phyloP scores from a whole-genome alignment of 169 alveolate genomes.

The Plasmodium malariae region DNA sequence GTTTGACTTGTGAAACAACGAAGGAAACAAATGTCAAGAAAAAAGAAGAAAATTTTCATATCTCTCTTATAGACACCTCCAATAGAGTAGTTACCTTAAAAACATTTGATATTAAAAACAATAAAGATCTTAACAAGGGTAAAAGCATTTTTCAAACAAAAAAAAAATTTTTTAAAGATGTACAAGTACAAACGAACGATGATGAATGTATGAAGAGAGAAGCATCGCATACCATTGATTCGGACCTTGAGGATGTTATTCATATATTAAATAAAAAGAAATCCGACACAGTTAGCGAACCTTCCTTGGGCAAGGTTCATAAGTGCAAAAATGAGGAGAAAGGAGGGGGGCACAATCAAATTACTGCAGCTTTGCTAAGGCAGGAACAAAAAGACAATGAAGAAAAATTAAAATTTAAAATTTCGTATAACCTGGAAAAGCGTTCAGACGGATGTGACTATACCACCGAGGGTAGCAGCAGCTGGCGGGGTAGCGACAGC shows the following conservation, averaged over 20 bases:
- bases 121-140: slow-evolving; percentile 8
- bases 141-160: not conserved
- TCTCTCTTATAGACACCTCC: slow-evolving; percentile 33
- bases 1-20: too few relatives aligned
- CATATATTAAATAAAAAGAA: slow-evolving; percentile 29
- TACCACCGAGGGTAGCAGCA: not conserved
- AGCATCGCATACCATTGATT: not conserved
- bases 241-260: slow-evolving; percentile 16
- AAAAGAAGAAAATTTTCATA: not conserved
- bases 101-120: slow-evolving; percentile 14
- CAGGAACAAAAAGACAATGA: not conserved
- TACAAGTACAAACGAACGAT: slow-evolving; percentile 46
- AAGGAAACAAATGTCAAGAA: not conserved
- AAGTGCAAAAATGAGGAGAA: too few relatives aligned
- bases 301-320: too few relatives aligned
- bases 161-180: slow-evolving; percentile 35
- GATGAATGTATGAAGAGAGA: slow-evolving; percentile 2
- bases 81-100: slow-evolving; percentile 15
- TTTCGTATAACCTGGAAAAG: not conserved
- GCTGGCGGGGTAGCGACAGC: not conserved
- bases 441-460: not conserved
- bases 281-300: too few relatives aligned
- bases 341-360: too few relatives aligned
- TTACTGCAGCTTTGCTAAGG: too few relatives aligned
- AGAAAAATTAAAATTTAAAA: not conserved